phyloP scores from a whole-genome alignment of 257 asterid species.

The Nyctanthes arbortristis region DNA sequence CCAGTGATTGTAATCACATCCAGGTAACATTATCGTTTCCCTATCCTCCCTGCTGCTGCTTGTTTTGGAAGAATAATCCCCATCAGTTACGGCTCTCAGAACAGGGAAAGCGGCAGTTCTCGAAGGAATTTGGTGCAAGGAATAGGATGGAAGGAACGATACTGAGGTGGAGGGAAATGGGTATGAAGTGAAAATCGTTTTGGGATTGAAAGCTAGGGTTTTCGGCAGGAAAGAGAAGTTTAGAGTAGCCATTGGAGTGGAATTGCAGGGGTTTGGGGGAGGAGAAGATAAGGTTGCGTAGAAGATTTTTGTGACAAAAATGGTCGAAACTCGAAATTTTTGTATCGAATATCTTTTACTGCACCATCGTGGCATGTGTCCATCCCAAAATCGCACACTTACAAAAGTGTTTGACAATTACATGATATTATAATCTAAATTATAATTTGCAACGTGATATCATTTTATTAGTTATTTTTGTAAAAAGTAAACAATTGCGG shows the following conservation, averaged over 20 bases:
- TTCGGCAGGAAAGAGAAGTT: slow-evolving; percentile 45
- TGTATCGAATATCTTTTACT: neutral
- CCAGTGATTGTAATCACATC: slow-evolving; percentile 99
- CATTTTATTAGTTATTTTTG: no score
- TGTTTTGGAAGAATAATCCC: slow-evolving; percentile 63
- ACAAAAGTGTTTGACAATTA: no score
- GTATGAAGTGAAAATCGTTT: slow-evolving; percentile 38
- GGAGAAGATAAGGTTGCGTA: slow-evolving; percentile 41
- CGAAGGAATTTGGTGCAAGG: slow-evolving; percentile 35
- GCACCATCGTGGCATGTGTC: neutral
- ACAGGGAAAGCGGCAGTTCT: slow-evolving; percentile 39
- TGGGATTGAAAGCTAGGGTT: slow-evolving; percentile 47
- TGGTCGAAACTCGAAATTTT: neutral
- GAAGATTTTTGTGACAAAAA: neutral
- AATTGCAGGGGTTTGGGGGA: neutral
- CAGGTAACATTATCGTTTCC: slow-evolving; percentile 92
- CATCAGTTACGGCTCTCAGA: slow-evolving; percentile 60
- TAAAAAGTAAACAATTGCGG: no score
- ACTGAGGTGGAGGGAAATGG: slow-evolving; percentile 40
- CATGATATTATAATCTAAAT: no score
- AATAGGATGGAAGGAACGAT: slow-evolving; percentile 43
- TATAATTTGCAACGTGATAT: no score
- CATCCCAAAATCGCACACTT: neutral
- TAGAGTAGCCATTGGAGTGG: slow-evolving; percentile 55
- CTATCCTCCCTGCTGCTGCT: slow-evolving; percentile 63